These are phyloP conservation scores for Capsicum pubescens DNA, from an alignment of 257 asterid genomes.

Conservation along the genomic window DNA sequence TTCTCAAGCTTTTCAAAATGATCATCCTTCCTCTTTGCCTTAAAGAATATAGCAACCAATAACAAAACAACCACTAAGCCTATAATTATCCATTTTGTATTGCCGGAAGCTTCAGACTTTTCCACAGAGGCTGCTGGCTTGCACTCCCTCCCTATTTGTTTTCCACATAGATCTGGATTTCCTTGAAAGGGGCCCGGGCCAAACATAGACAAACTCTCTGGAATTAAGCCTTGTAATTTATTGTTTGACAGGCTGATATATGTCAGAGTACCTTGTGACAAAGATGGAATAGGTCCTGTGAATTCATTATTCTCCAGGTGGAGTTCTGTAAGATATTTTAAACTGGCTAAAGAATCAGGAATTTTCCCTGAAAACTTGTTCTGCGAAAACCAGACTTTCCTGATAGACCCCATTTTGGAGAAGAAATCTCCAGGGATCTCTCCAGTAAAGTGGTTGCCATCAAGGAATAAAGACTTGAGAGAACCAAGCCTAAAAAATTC, in stretches of 20 bases:
- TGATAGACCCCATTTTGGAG: conserved; percentile 54
- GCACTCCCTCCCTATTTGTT: conserved; percentile 50
- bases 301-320: conserved; percentile 59
- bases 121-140: background rate
- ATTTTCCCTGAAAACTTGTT: conserved; percentile 68
- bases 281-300: conserved; percentile 59
- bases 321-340: conserved; percentile 45
- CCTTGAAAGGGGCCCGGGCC: conserved; percentile 53
- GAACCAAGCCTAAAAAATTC: conserved; percentile 58
- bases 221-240: conserved; percentile 73
- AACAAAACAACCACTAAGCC: conserved; percentile 59
- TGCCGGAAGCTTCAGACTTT: conserved; percentile 35
- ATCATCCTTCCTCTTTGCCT: conserved; percentile 52
- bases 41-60: conserved; percentile 54
- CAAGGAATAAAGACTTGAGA: conserved; percentile 52
- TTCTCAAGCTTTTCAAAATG: conserved; percentile 45
- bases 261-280: conserved; percentile 51
- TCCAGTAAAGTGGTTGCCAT: conserved; percentile 61
- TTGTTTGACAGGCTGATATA: conserved; percentile 53
- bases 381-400: conserved; percentile 51
- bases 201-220: conserved; percentile 55
- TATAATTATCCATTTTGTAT: conserved; percentile 62
- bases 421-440: conserved; percentile 59
- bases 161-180: conserved; percentile 67
- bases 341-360: conserved; percentile 53